Evolutionary conservation across 169 alveolate genomes (phyloP), one percentile per base, ranked within the genome.

Genomic region (Babesia caballi): DNA sequence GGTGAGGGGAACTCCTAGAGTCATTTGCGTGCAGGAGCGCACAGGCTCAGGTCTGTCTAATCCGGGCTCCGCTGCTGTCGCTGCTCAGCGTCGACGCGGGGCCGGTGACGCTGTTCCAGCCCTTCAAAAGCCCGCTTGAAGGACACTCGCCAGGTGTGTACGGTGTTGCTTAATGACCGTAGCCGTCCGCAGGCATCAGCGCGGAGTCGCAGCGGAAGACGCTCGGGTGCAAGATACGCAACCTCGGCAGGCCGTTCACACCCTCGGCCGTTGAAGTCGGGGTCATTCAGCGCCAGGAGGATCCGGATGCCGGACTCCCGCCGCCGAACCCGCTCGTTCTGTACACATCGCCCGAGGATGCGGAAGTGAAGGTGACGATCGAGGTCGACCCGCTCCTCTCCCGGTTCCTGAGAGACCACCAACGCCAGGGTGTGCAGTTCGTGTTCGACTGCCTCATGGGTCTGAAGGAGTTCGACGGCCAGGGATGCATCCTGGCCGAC

Each of bases 401-500:
- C 28, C 27, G 87, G 40, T 83, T 80, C 80, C 71, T 91, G 38
- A 69, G 95, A 27, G 95, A 91, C 50, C 95, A 91, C 66, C 95
- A 91, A 61, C 81, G 97, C 54, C 94, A 90, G 61, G 97, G 97
- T 41, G 97, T 94, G 49, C 83, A 83, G 71, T 94, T 94, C 60
- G 85, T 94, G 42, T 94, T 94, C 66, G 96, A 94, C 68, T 94
- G 97, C 70, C 84, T 94, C 41, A 92, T 93, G 96, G 96, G 96
- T 23, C 80, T 94, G 46, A 94, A 88, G 58, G 96, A 89, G 19
- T 90, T 84, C 38, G 76, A 90, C 3, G 96, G 96, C 49, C 88
- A 85, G 60, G 97, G 97, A 15, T 94, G 97, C 58, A 94, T 94
- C 32, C 83, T 94, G 32, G 97, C 97, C 11, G 97, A 94, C 61